Conservation (phyloP, 192 early-diverging fungal species). For the Umbelopsis isabellina region DNA sequence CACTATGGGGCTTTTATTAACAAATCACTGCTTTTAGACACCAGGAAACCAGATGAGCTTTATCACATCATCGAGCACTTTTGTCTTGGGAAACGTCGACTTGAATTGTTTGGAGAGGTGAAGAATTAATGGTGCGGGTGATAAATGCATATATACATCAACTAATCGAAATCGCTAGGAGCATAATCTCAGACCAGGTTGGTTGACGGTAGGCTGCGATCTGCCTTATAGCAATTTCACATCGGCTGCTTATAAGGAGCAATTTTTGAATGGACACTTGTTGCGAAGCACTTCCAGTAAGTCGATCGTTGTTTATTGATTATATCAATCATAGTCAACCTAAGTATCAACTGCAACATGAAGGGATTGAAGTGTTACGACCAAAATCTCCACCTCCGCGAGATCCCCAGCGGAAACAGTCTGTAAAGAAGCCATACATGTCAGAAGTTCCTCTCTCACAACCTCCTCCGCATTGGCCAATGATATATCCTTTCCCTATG, state of each 20-base stretch:
- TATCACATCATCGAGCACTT: slow-evolving; percentile 69
- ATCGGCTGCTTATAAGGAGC: slow-evolving; percentile 33
- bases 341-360: neutral
- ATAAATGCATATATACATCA: neutral
- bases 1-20: neutral
- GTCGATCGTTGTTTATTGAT: neutral
- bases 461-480: neutral
- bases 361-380: slow-evolving; percentile 54
- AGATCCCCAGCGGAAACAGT: slow-evolving; percentile 26
- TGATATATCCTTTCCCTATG: slow-evolving; percentile 13
- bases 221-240: slow-evolving; percentile 55
- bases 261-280: slow-evolving; percentile 40
- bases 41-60: slow-evolving; percentile 62
- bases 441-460: neutral
- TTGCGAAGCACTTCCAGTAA: slow-evolving; percentile 40
- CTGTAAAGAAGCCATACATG: neutral
- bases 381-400: slow-evolving; percentile 59
- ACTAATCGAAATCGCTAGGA: slow-evolving; percentile 30
- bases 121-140: neutral
- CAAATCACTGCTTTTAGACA: slow-evolving; percentile 19
- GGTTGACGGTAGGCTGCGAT: slow-evolving; percentile 59
- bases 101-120: slow-evolving; percentile 65
- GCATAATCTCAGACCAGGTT: slow-evolving; percentile 61
- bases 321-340: neutral
- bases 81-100: slow-evolving; percentile 61